Base-by-base conservation (phyloP, 108 stramenopile genomes). In the Nitzschia putrida region DNA sequence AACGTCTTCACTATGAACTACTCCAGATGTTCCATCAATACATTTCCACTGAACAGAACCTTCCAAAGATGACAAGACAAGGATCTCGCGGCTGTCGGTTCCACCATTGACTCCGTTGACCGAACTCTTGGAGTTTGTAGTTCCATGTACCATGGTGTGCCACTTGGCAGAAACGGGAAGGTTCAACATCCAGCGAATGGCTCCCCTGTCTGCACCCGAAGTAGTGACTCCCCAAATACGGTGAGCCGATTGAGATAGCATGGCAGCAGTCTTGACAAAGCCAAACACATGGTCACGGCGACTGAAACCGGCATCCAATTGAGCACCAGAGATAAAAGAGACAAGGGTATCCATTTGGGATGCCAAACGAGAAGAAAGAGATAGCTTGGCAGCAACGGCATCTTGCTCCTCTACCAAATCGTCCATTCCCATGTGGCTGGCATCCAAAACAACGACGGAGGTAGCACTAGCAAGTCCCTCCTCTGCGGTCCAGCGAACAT, bases 61-160 rank as follows among this genome's bases (percentile, higher is more conserved):
- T 12, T 63, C 23, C 13, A 69, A 56, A 24, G 74, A 77, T 29
- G 83, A 88, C 37, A 93, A 26, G 25, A 86, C 66, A 64, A 90
- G 54, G 56, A 89, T 76, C 54, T 89, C 88, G 47, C 79, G 84
- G 67, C 87, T 82, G 67, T 88, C 80, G 11, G 84, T 86, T 57
- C 78, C 88, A 12, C 86, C 86, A 56, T 89, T 80, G 50, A 88
- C 85, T 21, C 83, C 88, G 39, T 86, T 84, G 56, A 76, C 66
- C n/a, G 70, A 74, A 50, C 57, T 60, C 76, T 67, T 51, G 53
- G 72, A 68, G 74, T 81, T 85, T 71, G 85, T 39, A 41, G 83
- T 87, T 26, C 89, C 93, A 64, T 90, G 93, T 24, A 94, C 87
- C 55, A 94, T 61, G 52, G 73, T 80, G 50, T 94, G 90, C 85